phyloP scores from a whole-genome alignment of 768 basidiomycete species.

The Leccinum variicolor region DNA sequence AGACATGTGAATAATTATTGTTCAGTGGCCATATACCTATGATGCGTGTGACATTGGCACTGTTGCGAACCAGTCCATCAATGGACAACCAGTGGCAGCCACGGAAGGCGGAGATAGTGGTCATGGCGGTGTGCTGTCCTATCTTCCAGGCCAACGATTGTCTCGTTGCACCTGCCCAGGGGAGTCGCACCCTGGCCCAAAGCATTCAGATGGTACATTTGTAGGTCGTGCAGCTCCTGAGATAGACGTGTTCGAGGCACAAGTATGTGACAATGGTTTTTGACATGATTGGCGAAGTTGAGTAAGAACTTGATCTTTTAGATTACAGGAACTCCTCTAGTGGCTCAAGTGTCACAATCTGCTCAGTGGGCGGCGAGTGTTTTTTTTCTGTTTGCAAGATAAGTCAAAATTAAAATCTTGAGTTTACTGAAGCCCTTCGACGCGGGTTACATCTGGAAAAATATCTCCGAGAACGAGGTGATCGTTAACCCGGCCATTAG shows the following conservation, averaged over 20 bases:
- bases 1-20: constrained; percentile 1
- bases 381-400: constrained; percentile 1
- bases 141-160: constrained; percentile 75
- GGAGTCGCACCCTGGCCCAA: constrained; percentile 83
- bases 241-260: constrained; percentile 89
- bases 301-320: constrained; percentile 25
- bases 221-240: constrained; percentile 85
- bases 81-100: constrained; percentile 64
- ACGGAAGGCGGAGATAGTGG: constrained; percentile 31
- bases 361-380: constrained; percentile 75
- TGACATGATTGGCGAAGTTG: constrained; percentile 7
- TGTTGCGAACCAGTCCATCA: constrained; percentile 72
- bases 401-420: neutral
- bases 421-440: constrained; percentile 61
- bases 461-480: constrained; percentile 55
- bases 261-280: constrained; percentile 31
- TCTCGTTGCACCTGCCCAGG: constrained; percentile 84
- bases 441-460: constrained; percentile 64
- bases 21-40: constrained; percentile 66
- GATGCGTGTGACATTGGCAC: constrained; percentile 84
- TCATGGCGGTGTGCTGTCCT: constrained; percentile 54
- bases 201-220: constrained; percentile 67
- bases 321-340: constrained; percentile 46
- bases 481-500: constrained; percentile 56
- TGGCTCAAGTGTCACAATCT: constrained; percentile 74